Conservation (phyloP, 805 yeast genomes). For the Schwanniomyces yamadae region DNA sequence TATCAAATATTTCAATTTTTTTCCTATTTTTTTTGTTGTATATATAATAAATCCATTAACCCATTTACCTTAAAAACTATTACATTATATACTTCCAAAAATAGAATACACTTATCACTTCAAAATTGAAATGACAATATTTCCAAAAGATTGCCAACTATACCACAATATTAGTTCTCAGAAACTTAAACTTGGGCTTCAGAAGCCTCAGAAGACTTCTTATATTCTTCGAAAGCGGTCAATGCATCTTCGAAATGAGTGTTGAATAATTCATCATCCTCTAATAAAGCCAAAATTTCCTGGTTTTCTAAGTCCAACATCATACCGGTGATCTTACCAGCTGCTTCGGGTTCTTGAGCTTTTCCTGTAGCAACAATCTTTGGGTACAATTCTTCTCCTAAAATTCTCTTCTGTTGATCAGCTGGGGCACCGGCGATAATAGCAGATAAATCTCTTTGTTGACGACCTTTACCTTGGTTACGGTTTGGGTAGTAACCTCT, state of each 20-base stretch:
- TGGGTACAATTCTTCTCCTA: constrained; percentile 97
- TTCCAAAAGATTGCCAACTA: constrained; percentile 2
- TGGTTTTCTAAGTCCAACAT: constrained; percentile 90
- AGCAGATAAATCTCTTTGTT: constrained; percentile 57
- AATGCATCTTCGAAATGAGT: constrained; percentile 92
- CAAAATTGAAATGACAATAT: background rate
- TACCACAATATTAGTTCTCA: constrained; percentile 1
- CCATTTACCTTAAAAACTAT: constrained; percentile 20
- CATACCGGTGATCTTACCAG: constrained; percentile 99
- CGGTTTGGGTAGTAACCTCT: constrained; percentile 55
- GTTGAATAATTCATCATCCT: constrained; percentile 85
- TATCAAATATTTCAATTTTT: constrained; percentile 15
- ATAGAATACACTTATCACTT: constrained; percentile 14
- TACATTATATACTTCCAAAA: constrained; percentile 21
- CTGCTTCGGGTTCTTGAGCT: constrained; percentile 89
- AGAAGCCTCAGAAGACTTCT: constrained; percentile 50
- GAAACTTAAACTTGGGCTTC: constrained; percentile 12
- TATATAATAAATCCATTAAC: constrained; percentile 24
- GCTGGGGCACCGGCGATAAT: constrained; percentile 65
- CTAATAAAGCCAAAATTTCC: constrained; percentile 84
- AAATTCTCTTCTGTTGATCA: constrained; percentile 93
- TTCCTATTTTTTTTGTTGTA: constrained; percentile 15
- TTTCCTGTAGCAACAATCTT: constrained; percentile 83
- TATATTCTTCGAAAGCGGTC: constrained; percentile 89
- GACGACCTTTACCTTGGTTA: constrained; percentile 45